Evolutionary conservation across 345 rosid species (phyloP).

Genomic region (Hibiscus syriacus): DNA sequence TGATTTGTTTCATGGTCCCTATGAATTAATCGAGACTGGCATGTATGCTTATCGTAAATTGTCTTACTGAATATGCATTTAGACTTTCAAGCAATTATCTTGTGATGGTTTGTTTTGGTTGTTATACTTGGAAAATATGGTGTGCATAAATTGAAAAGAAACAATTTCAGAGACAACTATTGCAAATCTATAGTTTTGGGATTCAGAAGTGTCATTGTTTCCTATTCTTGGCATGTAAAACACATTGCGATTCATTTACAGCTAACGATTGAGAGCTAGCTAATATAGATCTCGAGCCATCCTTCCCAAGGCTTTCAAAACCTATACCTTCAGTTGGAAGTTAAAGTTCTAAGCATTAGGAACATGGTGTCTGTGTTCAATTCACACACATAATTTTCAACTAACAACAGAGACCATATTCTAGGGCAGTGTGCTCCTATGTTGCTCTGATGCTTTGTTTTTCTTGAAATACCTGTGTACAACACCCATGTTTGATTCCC

Average conservation of each 20-base stretch:
- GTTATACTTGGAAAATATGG: neutral
- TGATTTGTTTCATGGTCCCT: neutral
- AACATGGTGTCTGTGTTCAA: neutral
- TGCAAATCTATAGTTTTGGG: neutral
- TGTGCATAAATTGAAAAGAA: neutral
- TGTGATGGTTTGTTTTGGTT: neutral
- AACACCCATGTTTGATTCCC: neutral
- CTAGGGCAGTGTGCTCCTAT: too few relatives aligned
- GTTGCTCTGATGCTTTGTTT: too few relatives aligned
- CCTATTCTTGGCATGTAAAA: neutral
- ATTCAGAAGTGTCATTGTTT: neutral
- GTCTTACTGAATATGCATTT: neutral
- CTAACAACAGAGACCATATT: too few relatives aligned
- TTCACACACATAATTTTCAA: neutral
- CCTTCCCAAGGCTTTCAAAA: neutral
- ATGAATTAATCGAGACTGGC: neutral
- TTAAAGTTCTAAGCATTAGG: neutral
- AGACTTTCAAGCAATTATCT: neutral
- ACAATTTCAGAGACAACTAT: neutral
- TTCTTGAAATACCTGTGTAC: too few relatives aligned
- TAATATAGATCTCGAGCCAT: neutral
- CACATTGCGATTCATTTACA: neutral
- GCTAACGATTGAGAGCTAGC: neutral
- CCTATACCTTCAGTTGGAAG: neutral
- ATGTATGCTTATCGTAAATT: neutral